Conservation (phyloP, 2,329 filamentous ascomycete genomes). For the Cadophora luteo-olivacea region DNA sequence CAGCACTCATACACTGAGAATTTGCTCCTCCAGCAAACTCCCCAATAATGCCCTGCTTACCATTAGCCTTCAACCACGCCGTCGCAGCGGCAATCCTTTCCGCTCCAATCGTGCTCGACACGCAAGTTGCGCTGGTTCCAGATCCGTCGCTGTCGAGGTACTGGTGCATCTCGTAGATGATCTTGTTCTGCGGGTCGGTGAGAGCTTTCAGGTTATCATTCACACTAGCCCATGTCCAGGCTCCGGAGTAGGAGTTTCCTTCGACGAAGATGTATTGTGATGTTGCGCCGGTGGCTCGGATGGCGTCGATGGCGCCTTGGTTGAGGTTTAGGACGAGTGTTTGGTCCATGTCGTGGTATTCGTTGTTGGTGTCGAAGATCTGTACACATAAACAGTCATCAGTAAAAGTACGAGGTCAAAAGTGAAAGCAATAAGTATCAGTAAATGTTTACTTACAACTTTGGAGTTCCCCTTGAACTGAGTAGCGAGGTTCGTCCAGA, state of each 20-base stretch:
- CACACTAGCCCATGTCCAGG: slow-evolving; percentile 43
- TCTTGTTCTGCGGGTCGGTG: slow-evolving; percentile 58
- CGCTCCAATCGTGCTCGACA: slow-evolving; percentile 57
- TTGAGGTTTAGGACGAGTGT: slow-evolving; percentile 49
- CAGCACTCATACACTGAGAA: slow-evolving; percentile 53
- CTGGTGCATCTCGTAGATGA: slow-evolving; percentile 68
- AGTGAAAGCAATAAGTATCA: background rate
- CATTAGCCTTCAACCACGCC: slow-evolving; percentile 58
- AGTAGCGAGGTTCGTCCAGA: slow-evolving; percentile 48
- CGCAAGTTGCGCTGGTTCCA: slow-evolving; percentile 57
- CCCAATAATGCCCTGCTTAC: slow-evolving; percentile 58
- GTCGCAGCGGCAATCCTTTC: slow-evolving; percentile 59
- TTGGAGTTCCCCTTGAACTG: slow-evolving; percentile 47
- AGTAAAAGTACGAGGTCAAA: background rate
- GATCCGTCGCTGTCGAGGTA: slow-evolving; percentile 63
- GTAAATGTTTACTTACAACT: background rate
- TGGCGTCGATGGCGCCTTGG: slow-evolving; percentile 53
- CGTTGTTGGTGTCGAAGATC: slow-evolving; percentile 53
- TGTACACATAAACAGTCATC: background rate
- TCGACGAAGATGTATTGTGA: slow-evolving; percentile 64
- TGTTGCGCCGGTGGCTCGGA: slow-evolving; percentile 51
- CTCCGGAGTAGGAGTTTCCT: slow-evolving; percentile 48
- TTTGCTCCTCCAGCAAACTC: slow-evolving; percentile 62
- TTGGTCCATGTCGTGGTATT: slow-evolving; percentile 52
- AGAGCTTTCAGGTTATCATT: slow-evolving; percentile 54